Percentiles rank a stretch among this genome's conserved stretches.
Evolutionary conservation across 257 asterid species (phyloP).

Genomic region (Striga asiatica): DNA sequence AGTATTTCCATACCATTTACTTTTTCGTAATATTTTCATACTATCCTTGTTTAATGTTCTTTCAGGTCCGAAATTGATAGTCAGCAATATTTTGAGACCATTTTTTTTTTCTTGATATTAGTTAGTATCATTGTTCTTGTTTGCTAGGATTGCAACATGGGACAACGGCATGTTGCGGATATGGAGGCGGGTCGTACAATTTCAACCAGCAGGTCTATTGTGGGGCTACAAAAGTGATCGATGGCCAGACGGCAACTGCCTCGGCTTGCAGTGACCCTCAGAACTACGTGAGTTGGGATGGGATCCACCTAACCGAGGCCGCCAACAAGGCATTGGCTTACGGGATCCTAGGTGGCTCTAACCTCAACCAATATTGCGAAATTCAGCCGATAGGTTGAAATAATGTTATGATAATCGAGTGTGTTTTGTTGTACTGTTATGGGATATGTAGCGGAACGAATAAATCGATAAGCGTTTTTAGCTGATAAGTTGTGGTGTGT

Average conservation of each 20-base stretch:
- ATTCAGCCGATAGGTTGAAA: slow-evolving; percentile 3
- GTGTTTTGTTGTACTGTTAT: background rate
- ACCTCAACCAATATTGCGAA: background rate
- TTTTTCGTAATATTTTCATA: no score
- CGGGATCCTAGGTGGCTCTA: background rate
- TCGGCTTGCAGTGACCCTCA: slow-evolving; percentile 1
- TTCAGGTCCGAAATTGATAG: no score
- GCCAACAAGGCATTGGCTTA: background rate
- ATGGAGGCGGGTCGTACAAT: background rate
- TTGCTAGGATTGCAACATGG: background rate
- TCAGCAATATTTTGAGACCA: no score
- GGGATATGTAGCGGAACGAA: background rate
- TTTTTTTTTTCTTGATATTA: no score
- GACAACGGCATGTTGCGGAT: slow-evolving; percentile 2
- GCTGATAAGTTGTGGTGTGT: no score
- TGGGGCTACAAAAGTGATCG: background rate
- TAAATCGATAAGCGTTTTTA: background rate
- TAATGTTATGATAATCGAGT: background rate
- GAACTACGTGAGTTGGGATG: slow-evolving; percentile 7
- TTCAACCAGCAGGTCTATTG: background rate
- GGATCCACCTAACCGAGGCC: background rate
- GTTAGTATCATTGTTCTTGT: background rate
- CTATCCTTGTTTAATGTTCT: no score
- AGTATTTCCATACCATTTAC: no score
- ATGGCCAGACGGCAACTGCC: background rate